These are phyloP conservation scores for Pythium rhizo-oryzae DNA, from an alignment of 352 stramenopile species.

Conservation along the genomic window DNA sequence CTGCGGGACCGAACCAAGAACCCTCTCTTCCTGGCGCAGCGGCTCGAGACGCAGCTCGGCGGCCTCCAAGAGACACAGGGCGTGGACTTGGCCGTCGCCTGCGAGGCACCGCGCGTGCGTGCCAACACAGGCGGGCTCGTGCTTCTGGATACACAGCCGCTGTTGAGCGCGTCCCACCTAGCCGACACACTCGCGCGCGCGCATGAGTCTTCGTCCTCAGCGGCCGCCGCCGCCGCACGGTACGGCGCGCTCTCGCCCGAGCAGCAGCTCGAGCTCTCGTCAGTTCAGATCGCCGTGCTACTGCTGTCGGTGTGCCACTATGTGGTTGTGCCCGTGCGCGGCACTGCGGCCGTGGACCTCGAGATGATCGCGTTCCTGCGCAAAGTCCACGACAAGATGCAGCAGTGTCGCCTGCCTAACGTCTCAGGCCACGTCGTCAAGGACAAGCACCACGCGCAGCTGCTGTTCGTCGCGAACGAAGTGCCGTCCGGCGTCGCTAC, in stretches of 20 bases:
- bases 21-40: slow-evolving; percentile 42
- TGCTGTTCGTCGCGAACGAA: slow-evolving; percentile 68
- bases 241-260: slow-evolving; percentile 61
- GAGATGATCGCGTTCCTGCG: slow-evolving; percentile 51
- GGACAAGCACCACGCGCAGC: slow-evolving; percentile 54
- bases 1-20: slow-evolving; percentile 8
- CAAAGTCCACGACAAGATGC: slow-evolving; percentile 52
- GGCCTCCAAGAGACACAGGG: slow-evolving; percentile 50
- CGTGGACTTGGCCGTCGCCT: slow-evolving; percentile 59
- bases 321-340: slow-evolving; percentile 53
- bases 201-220: slow-evolving; percentile 37
- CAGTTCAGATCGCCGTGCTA: slow-evolving; percentile 66
- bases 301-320: slow-evolving; percentile 80
- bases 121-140: slow-evolving; percentile 45
- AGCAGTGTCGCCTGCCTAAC: slow-evolving; percentile 58
- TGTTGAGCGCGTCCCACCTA: slow-evolving; percentile 66
- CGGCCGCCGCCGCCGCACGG: slow-evolving; percentile 21
- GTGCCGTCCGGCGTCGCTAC: slow-evolving; percentile 13
- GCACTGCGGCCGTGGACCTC: slow-evolving; percentile 48
- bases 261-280: slow-evolving; percentile 65
- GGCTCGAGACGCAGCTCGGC: slow-evolving; percentile 39
- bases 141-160: slow-evolving; percentile 67
- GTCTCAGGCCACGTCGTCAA: slow-evolving; percentile 50
- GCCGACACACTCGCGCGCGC: slow-evolving; percentile 45
- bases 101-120: slow-evolving; percentile 29